Base-by-base conservation (phyloP, 306 rosid species). In the Acmispon strigosus region DNA sequence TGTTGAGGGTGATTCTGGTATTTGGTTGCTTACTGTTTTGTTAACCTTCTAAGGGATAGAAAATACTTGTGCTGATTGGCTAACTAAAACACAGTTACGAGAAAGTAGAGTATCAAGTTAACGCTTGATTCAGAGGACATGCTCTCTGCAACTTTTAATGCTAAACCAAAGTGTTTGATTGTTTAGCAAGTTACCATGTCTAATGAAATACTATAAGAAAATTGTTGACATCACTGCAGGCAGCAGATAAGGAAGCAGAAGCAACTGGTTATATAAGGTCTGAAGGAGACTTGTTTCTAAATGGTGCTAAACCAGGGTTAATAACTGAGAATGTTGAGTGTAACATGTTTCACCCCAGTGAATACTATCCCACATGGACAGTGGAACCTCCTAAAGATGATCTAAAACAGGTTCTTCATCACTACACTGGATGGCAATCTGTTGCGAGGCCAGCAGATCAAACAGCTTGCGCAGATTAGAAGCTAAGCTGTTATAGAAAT, bases 281-380 rank as follows among this genome's bases (percentile, higher is more conserved):
- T 13, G 95, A 95, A 58, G 99, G 99, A 13, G 99, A 95, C 75
- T n/a, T 87, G 22, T 95, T 95, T 47, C 13, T 84, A 5, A 78
- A 55, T 22, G 96, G 90, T 80, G 85, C 96, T 57, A 80, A 91
- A 58, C 64, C 88, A 19, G 99, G 99, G 52, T 69, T 89, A 66
- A 53, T 76, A 77, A 57, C 78, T 0, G 77, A 76, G 74, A 24
- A 44, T 22, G 69, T 62, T n/a, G 78, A 7, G 16, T 49, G 60
- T 42, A 57, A 70, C 44, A 24, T 41, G 34, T 95, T 91, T 79
- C 96, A 89, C 79, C 97, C 99, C 0, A 82, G 79, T 12, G 80
- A 91, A 19, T 44, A 87, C 78, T 89, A 95, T 64, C 59, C 74
- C 13, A 70, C 76, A 10, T 89, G 92, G 90, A 95, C 96, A 0